Percentiles rank a stretch among this genome's conserved stretches.
phyloP scores from a whole-genome alignment of 169 alveolate genomes.

The Neospora caninum region DNA sequence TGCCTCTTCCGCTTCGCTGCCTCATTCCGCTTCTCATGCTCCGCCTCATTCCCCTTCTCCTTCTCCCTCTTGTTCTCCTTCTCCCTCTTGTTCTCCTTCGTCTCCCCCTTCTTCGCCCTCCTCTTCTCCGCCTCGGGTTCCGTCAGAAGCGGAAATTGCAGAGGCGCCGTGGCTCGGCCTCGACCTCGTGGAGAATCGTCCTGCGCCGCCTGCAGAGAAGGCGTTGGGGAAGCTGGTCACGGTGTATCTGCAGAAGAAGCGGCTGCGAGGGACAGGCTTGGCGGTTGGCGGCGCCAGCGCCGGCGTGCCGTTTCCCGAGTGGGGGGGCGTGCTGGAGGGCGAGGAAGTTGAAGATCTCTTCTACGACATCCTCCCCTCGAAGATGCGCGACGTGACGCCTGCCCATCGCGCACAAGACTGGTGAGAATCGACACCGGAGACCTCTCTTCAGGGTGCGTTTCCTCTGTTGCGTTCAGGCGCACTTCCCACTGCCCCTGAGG shows the following conservation, averaged over 20 bases:
- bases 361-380: constrained; percentile 6
- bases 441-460: not conserved
- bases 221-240: not conserved
- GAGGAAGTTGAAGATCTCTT: constrained; percentile 19
- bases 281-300: not conserved
- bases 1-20: not conserved
- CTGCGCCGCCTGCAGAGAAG: not conserved
- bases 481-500: too few species aligned
- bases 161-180: constrained; percentile 28
- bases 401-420: not conserved
- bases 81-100: not conserved
- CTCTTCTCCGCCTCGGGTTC: not conserved
- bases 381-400: not conserved
- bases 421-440: too few species aligned
- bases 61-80: not conserved
- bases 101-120: not conserved
- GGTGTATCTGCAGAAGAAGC: constrained; percentile 36
- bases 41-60: not conserved
- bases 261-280: not conserved
- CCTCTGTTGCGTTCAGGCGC: not conserved
- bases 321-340: constrained; percentile 42
- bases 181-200: not conserved
- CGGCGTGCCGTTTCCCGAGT: not conserved
- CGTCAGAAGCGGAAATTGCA: not conserved
- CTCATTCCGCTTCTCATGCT: not conserved